Evolutionary conservation across 768 basidiomycete species (phyloP), one percentile per base, ranked within the genome.

Genomic region (Podaxis rugospora): DNA sequence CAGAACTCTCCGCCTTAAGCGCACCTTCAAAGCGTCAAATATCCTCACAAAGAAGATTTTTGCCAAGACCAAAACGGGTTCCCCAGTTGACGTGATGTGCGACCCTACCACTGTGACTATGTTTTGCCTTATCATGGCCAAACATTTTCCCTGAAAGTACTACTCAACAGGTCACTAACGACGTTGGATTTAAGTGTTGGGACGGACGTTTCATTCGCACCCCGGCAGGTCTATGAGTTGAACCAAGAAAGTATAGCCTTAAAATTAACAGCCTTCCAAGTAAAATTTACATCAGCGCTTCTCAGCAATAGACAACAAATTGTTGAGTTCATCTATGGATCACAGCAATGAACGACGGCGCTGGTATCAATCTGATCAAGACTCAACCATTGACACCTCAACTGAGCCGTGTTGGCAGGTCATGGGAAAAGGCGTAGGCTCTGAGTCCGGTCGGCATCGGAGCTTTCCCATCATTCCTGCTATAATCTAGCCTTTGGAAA

Each of bases 31-130:
- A 83, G 83, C 82, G 0, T 71, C 70, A 6, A 82, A 83, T 64
- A 70, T 88, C 55, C 67, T 81, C 27, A 79, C 80, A 0, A 80
- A 81, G 64, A 69, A 81, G 51, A 76, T 85, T 27, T 67, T 76
- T 25, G 78, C 81, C 3, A 70, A 60, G 21, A 85, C 84, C 0
- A 71, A 80, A 63, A 81, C 79, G 1, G 70, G 70, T 5, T 66
- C 76, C 0, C 71, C 76, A 3, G 78, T 80, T 1, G 67, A 72
- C 27, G 85, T 80, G 2, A 80, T 85, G 83, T 87, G 86, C 63
- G 78, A 86, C 65, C 65, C 81, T 1, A 71, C 75, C 0, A 76
- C 79, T 2, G 83, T 85, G 63, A 64, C 78, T 67, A 27, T 14
- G 28, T 18, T 4, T 44, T 25, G 1, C 7, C 10, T 36, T 27